These are phyloP conservation scores for Oryza coarctata DNA, from an alignment of 176 grass and related monocot genomes.

Conservation along the genomic window DNA sequence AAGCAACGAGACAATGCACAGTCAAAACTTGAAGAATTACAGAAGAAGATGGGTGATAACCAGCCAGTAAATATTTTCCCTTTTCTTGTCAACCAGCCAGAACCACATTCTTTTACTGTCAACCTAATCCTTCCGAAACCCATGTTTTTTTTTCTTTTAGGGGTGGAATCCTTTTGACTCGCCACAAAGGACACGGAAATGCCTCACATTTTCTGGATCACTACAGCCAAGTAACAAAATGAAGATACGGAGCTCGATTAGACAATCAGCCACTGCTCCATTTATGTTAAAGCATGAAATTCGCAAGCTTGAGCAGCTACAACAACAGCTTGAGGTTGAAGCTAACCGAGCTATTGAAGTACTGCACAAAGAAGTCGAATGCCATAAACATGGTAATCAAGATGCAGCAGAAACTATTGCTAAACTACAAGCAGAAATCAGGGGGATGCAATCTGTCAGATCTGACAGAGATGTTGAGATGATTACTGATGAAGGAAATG, in stretches of 20 bases:
- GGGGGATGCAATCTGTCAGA: conserved; percentile 69
- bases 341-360: conserved; percentile 88
- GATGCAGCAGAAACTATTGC: conserved; percentile 93
- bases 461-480: conserved; percentile 58
- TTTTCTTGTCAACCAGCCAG: background rate
- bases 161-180: conserved; percentile 86
- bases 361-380: conserved; percentile 90
- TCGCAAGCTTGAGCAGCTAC: conserved; percentile 86
- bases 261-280: conserved; percentile 81
- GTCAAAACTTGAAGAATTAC: conserved; percentile 60
- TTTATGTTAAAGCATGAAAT: conserved; percentile 92
- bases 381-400: conserved; percentile 92
- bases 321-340: conserved; percentile 88
- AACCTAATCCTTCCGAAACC: conserved; percentile 19
- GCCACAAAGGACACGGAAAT: conserved; percentile 56
- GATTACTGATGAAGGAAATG: conserved; percentile 45
- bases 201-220: conserved; percentile 78
- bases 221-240: conserved; percentile 52
- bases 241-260: conserved; percentile 47
- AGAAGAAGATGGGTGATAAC: conserved; percentile 52
- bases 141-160: conserved; percentile 39
- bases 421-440: conserved; percentile 87
- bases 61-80: conserved; percentile 42
- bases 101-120: conserved; percentile 11
- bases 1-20: conserved; percentile 71